phyloP scores from a whole-genome alignment of 768 basidiomycete species.

The Psilocybe cubensis region DNA sequence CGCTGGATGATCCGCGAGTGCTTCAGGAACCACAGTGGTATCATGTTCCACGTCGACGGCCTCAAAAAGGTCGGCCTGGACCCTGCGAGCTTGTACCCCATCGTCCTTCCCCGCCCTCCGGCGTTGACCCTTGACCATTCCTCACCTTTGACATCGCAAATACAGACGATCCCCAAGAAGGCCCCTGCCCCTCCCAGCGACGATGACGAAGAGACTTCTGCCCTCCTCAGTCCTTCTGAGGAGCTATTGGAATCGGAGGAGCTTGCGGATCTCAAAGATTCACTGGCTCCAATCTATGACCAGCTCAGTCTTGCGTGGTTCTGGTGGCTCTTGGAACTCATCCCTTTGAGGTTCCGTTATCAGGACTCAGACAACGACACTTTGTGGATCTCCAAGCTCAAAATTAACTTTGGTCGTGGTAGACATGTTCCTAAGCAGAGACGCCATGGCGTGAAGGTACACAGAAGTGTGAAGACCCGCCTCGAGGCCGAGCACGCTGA shows the following conservation, averaged over 20 bases:
- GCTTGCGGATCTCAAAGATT: conserved; percentile 52
- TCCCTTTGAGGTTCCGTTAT: conserved; percentile 35
- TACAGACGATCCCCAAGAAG: conserved; percentile 35
- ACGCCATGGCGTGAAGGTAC: conserved; percentile 41
- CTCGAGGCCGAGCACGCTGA: conserved; percentile 48
- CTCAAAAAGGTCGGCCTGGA: conserved; percentile 46
- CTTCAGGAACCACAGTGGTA: conserved; percentile 59
- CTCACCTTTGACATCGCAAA: conserved; percentile 24
- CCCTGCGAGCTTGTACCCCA: conserved; percentile 35
- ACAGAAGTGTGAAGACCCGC: conserved; percentile 55
- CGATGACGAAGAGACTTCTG: conserved; percentile 6
- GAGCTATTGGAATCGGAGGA: conserved; percentile 37
- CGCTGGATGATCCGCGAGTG: conserved; percentile 76
- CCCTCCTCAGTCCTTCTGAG: not conserved
- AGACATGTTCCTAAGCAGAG: conserved; percentile 38
- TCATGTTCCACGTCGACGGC: conserved; percentile 54
- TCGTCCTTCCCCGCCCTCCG: conserved; percentile 42
- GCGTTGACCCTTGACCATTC: conserved; percentile 34
- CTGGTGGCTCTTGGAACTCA: conserved; percentile 48
- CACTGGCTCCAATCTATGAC: conserved; percentile 49
- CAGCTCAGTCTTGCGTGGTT: conserved; percentile 40
- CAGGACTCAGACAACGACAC: conserved; percentile 24
- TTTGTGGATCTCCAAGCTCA: not conserved
- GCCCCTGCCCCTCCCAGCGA: not conserved
- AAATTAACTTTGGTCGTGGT: conserved; percentile 39